Percentiles rank a stretch among this genome's conserved stretches.
Evolutionary conservation across 495 filamentous ascomycete species (phyloP).

Genomic region (Aspergillus coremiiformis): DNA sequence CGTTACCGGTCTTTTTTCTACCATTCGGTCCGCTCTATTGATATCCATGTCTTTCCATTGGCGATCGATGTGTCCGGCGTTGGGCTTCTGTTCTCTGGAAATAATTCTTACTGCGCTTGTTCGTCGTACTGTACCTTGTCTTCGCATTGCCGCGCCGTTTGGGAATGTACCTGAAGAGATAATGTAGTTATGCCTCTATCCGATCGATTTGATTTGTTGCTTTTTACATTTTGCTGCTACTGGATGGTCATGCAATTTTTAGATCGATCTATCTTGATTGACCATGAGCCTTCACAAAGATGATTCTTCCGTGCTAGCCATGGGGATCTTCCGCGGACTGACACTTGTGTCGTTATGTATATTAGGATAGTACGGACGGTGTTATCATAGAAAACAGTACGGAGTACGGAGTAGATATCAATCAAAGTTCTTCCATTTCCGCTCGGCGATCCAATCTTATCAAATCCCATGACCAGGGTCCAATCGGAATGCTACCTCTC

Average conservation of each 20-base stretch:
- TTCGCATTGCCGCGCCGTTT: background rate
- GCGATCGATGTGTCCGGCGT: constrained; percentile 35
- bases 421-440: background rate
- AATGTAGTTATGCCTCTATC: background rate
- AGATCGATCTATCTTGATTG: too few relatives aligned
- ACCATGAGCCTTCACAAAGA: too few relatives aligned
- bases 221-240: background rate
- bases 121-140: constrained; percentile 9
- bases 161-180: background rate
- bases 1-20: constrained; percentile 16
- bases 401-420: too few relatives aligned
- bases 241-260: too few relatives aligned
- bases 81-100: constrained; percentile 16
- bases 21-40: constrained; percentile 21
- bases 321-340: background rate
- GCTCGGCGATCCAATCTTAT: background rate
- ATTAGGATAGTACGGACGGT: too few relatives aligned
- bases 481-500: background rate
- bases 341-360: too few relatives aligned
- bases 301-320: background rate
- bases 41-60: constrained; percentile 35
- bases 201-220: background rate
- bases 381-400: too few relatives aligned
- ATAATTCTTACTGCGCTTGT: constrained; percentile 8
- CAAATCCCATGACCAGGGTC: background rate